These are phyloP conservation scores for Bauhinia variegata DNA, from an alignment of 306 rosid species.

Conservation along the genomic window DNA sequence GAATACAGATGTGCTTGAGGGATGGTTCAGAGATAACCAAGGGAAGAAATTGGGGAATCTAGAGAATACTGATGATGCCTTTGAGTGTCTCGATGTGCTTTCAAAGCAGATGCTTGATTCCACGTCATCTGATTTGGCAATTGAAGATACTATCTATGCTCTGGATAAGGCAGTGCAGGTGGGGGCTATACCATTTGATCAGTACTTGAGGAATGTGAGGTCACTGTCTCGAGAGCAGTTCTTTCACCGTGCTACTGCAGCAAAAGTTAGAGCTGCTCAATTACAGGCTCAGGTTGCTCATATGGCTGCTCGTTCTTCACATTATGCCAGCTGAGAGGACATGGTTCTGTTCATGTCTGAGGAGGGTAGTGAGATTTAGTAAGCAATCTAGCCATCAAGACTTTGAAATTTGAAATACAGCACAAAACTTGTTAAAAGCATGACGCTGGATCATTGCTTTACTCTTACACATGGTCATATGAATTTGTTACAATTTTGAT, in stretches of 20 bases:
- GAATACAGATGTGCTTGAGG: conserved; percentile 76
- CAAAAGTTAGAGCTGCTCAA: conserved; percentile 84
- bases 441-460: conserved; percentile 31
- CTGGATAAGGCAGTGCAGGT: conserved; percentile 84
- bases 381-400: conserved; percentile 41
- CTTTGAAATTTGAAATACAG: conserved; percentile 27
- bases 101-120: conserved; percentile 86
- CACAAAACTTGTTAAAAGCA: conserved; percentile 17
- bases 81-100: conserved; percentile 66
- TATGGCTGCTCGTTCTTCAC: conserved; percentile 75
- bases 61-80: conserved; percentile 58
- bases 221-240: conserved; percentile 84
- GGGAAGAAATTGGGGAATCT: conserved; percentile 47
- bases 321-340: conserved; percentile 46
- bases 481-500: conserved; percentile 38
- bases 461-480: conserved; percentile 39
- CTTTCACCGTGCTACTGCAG: conserved; percentile 67
- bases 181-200: conserved; percentile 75
- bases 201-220: conserved; percentile 85
- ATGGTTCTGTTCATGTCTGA: conserved; percentile 15
- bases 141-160: conserved; percentile 79
- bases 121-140: conserved; percentile 80
- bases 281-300: conserved; percentile 89
- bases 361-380: conserved; percentile 29
- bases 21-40: conserved; percentile 78